Conservation (phyloP, 2,329 filamentous ascomycete species). For the Calonectria fujianensis region DNA sequence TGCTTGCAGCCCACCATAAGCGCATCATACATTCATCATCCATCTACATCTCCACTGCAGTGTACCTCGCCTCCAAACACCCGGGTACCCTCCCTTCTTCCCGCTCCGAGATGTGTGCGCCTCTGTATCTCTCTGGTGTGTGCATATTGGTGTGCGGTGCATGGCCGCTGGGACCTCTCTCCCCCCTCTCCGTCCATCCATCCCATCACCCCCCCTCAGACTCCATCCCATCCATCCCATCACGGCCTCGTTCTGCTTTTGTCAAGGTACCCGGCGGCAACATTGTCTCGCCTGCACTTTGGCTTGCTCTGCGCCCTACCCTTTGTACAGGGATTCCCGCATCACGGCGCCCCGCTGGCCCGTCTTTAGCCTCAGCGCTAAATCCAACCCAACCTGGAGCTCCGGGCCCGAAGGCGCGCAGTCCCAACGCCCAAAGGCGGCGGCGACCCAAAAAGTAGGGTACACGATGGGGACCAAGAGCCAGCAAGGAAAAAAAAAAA, state of each 20-base stretch:
- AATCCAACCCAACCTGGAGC: constrained; percentile 45
- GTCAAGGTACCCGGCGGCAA: constrained; percentile 13
- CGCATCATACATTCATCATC: constrained; percentile 34
- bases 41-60: constrained; percentile 34
- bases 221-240: neutral
- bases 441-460: constrained; percentile 10
- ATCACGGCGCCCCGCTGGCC: constrained; percentile 44
- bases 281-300: neutral
- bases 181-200: neutral
- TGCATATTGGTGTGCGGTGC: neutral
- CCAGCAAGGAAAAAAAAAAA: neutral
- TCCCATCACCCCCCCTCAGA: too few species aligned
- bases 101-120: constrained; percentile 18
- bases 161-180: neutral
- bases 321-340: constrained; percentile 31
- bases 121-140: neutral
- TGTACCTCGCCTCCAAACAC: constrained; percentile 39
- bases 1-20: constrained; percentile 24
- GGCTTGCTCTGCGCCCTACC: constrained; percentile 15
- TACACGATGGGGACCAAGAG: neutral
- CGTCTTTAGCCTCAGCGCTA: constrained; percentile 55
- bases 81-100: constrained; percentile 31
- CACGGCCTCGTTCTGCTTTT: neutral
- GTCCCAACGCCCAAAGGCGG: constrained; percentile 21
- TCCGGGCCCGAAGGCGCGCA: constrained; percentile 32